phyloP scores from a whole-genome alignment of 2,329 filamentous ascomycete genomes.

The Claviceps cyperi region DNA sequence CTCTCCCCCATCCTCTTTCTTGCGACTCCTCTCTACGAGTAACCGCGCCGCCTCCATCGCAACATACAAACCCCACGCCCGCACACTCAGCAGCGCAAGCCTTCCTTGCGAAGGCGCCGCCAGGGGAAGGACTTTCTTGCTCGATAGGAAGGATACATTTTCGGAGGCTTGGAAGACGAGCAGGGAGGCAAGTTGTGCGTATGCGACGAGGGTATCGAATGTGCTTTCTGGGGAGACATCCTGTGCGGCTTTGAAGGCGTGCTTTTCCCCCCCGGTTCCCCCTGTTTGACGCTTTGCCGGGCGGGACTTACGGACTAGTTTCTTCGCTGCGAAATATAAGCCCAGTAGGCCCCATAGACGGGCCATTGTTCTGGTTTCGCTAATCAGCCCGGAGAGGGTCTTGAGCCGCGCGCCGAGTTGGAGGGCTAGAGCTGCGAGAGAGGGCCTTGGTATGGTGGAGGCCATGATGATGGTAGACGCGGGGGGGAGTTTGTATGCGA shows the following conservation, averaged over 20 bases:
- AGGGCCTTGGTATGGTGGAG: constrained; percentile 20
- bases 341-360: constrained; percentile 66
- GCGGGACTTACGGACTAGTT: constrained; percentile 24
- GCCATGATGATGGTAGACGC: constrained; percentile 32
- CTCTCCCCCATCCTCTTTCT: constrained; percentile 18
- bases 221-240: constrained; percentile 16
- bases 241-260: constrained; percentile 20
- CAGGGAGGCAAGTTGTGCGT: constrained; percentile 53
- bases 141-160: constrained; percentile 65
- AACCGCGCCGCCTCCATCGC: constrained; percentile 60
- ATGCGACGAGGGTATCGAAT: constrained; percentile 38
- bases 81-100: constrained; percentile 57
- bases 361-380: constrained; percentile 57
- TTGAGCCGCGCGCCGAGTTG: constrained; percentile 38
- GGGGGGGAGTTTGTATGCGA: constrained; percentile 36
- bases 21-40: constrained; percentile 28
- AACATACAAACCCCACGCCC: constrained; percentile 71
- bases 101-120: constrained; percentile 39
- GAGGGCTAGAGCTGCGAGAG: constrained; percentile 29
- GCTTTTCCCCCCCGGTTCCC: constrained; percentile 13
- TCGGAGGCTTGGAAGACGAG: constrained; percentile 65
- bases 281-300: constrained; percentile 5
- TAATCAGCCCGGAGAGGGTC: constrained; percentile 49
- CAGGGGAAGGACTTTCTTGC: constrained; percentile 54
- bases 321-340: constrained; percentile 53